Percentiles rank a stretch among this genome's conserved stretches.
Conservation (phyloP, 2,329 filamentous ascomycete genomes). For the Colletotrichum zoysiae region DNA sequence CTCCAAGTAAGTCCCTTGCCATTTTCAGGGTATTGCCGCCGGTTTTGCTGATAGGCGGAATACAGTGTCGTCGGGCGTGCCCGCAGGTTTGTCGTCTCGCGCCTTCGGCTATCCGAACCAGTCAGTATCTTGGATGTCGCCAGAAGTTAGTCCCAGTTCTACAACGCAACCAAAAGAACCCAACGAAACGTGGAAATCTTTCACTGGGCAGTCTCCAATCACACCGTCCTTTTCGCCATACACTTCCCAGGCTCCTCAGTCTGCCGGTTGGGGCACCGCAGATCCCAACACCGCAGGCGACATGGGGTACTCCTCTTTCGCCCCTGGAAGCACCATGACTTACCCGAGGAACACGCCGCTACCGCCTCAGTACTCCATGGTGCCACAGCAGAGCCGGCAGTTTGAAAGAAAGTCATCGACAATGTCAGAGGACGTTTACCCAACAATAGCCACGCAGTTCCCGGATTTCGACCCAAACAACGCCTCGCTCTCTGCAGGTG, state of each 20-base stretch:
- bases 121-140: slow-evolving; percentile 59
- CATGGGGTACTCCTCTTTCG: slow-evolving; percentile 59
- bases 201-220: slow-evolving; percentile 63
- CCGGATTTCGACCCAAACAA: slow-evolving; percentile 52
- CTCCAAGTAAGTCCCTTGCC: slow-evolving; percentile 56
- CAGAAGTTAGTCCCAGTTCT: slow-evolving; percentile 55
- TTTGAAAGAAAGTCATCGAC: slow-evolving; percentile 59
- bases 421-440: slow-evolving; percentile 59
- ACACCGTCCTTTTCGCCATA: slow-evolving; percentile 65
- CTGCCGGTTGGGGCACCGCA: slow-evolving; percentile 58
- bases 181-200: slow-evolving; percentile 62
- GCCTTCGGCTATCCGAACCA: slow-evolving; percentile 57
- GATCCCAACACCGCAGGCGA: slow-evolving; percentile 59
- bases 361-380: slow-evolving; percentile 55
- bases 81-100: slow-evolving; percentile 43
- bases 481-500: slow-evolving; percentile 55
- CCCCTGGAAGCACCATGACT: slow-evolving; percentile 55
- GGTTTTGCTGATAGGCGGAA: slow-evolving; percentile 46
- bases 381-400: slow-evolving; percentile 52
- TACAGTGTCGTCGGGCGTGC: slow-evolving; percentile 52
- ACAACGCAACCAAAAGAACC: slow-evolving; percentile 58
- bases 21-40: background rate
- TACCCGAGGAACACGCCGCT: slow-evolving; percentile 47
- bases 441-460: slow-evolving; percentile 54
- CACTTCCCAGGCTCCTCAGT: slow-evolving; percentile 55